phyloP scores from a whole-genome alignment of 1,284 basidiomycete species.

The Violaceomyces palustris region DNA sequence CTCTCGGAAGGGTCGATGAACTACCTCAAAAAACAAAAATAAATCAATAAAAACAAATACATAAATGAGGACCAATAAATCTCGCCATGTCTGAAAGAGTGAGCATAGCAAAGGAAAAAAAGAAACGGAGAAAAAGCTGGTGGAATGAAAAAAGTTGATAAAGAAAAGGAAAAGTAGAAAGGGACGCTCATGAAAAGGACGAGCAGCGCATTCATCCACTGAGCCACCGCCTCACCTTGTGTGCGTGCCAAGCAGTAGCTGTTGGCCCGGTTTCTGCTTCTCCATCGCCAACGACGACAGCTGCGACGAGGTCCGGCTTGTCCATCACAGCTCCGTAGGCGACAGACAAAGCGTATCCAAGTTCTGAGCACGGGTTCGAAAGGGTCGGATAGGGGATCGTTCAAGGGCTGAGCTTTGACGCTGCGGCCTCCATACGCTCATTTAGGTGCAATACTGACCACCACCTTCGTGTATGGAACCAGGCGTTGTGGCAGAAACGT shows the following conservation, averaged over 20 bases:
- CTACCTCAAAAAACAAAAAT: slow-evolving; percentile 51
- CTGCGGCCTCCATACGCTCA: too few relatives aligned
- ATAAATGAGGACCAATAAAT: too few relatives aligned
- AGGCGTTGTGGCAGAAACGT: slow-evolving; percentile 70
- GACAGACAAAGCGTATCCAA: slow-evolving; percentile 64
- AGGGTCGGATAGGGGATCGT: too few relatives aligned
- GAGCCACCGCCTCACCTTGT: slow-evolving; percentile 58
- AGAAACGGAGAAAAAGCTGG: too few relatives aligned
- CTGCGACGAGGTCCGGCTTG: slow-evolving; percentile 73
- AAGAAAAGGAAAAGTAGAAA: too few relatives aligned
- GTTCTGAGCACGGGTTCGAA: slow-evolving; percentile 4
- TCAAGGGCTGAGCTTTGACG: too few relatives aligned
- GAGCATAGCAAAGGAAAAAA: too few relatives aligned
- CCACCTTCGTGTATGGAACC: slow-evolving; percentile 84
- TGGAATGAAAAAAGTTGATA: too few relatives aligned
- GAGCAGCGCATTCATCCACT: slow-evolving; percentile 1
- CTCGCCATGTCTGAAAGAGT: too few relatives aligned
- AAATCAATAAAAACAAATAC: too few relatives aligned
- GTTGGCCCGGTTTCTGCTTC: slow-evolving; percentile 68
- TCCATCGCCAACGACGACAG: slow-evolving; percentile 77
- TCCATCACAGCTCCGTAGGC: slow-evolving; percentile 73
- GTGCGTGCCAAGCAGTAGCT: slow-evolving; percentile 68
- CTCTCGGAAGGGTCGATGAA: slow-evolving; percentile 86
- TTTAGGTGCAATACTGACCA: too few relatives aligned
- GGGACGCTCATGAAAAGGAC: too few relatives aligned